phyloP scores from a whole-genome alignment of 2,329 filamentous ascomycete genomes.

The Colletotrichum sp. region DNA sequence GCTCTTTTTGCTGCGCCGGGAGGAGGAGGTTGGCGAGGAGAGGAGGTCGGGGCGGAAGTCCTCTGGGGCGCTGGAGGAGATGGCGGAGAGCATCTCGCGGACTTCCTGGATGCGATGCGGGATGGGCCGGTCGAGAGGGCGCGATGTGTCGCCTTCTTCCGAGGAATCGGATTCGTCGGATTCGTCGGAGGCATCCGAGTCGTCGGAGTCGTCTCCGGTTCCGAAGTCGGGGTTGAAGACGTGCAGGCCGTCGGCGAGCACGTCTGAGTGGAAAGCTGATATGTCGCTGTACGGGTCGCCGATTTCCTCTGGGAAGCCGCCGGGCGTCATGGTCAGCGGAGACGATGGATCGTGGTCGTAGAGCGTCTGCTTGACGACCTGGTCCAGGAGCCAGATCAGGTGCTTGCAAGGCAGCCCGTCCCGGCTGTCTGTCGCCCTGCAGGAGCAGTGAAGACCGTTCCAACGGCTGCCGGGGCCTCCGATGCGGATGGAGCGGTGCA shows the following conservation, averaged over 20 bases:
- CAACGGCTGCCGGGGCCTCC: conserved; percentile 43
- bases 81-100: conserved; percentile 54
- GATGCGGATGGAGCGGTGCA: conserved; percentile 57
- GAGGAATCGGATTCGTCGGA: conserved; percentile 29
- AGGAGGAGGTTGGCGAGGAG: conserved; percentile 26
- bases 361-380: conserved; percentile 52
- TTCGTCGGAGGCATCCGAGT: conserved; percentile 29
- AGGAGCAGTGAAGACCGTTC: conserved; percentile 52
- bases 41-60: conserved; percentile 54
- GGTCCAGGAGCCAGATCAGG: conserved; percentile 60
- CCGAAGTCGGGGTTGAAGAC: conserved; percentile 30
- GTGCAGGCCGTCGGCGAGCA: conserved; percentile 57
- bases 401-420: conserved; percentile 51
- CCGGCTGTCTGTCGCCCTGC: conserved; percentile 27
- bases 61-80: conserved; percentile 35
- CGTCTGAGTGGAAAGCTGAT: conserved; percentile 53
- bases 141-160: neutral
- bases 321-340: conserved; percentile 45
- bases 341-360: conserved; percentile 40
- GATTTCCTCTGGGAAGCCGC: conserved; percentile 51
- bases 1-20: conserved; percentile 25
- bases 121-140: conserved; percentile 25
- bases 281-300: conserved; percentile 54
- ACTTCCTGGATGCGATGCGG: conserved; percentile 50
- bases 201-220: conserved; percentile 24